Evolutionary conservation across 495 filamentous ascomycete species (phyloP), one percentile per base, ranked within the genome.

Genomic region (Astrothelium subdiscretum): DNA sequence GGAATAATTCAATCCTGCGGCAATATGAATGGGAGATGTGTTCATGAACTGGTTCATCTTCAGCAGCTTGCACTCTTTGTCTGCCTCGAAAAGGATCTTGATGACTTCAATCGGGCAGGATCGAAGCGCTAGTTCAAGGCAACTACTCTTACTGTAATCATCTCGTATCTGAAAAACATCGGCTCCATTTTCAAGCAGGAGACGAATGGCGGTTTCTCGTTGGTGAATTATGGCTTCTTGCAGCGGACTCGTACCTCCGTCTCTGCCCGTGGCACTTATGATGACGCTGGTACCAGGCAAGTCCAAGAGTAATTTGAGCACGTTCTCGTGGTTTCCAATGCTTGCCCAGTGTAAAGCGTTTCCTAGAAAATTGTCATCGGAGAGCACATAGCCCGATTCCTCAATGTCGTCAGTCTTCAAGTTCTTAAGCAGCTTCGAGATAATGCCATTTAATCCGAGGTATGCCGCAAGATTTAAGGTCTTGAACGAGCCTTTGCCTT

Each of bases 1-100:
- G 3, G 48, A 3, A 15, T 54, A 54, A 15, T 54, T 54, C 3
- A 54, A 24, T 0, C 48, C 48, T 54, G 48, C 48, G 6, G 48
- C 48, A 29, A 29, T 27, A 29, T 54, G 48, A 15, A 54, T 27
- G 8, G 48, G 48, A 54, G 48, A 54, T 8, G 48, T 54, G 48
- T 54, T 54, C 48, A 54, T 54, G 24, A 54, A 54, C 29, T 54
- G 48, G 29, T 54, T 54, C 48, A 54, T 54, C 24, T 54, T 54
- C 5, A 54, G 24, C 20, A 54, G 15, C 24, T 29, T 54, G n/a
- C 48, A 24, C 6, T 54, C 48, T 15, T 26, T 54, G 24, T 54
- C 48, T 10, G 48, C 48, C 3, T 29, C 48, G 10, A 54, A 29
- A 1, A 54, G 48, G 29, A 54, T 26, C 48, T 54, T 26, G 48